Base-by-base conservation (phyloP, 768 basidiomycete species). In the Candolleomyces aberdarensis region DNA sequence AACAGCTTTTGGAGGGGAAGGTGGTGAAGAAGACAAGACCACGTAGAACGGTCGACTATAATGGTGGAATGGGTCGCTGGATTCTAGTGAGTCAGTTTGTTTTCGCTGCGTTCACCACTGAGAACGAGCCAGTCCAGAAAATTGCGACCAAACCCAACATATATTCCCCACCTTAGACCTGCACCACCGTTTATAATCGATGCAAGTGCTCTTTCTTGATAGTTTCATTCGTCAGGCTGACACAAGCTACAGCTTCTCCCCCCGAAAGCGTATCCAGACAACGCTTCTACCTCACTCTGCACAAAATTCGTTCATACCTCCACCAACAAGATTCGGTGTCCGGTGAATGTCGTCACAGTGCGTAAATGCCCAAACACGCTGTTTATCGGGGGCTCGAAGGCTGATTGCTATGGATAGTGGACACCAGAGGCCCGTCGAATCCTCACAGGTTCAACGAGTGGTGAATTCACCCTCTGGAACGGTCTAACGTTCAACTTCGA, bases 401-500 rank as follows among this genome's bases (percentile, higher is more conserved):
- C 36, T 9, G 44, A 39, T 39, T 32, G 41, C 58, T 49, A 58
- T n/a, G 8, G 20, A 47, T 64, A 98, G 94, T 99, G 96, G 94
- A 98, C 96, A 17, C 97, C 97, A 1, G 96, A 98, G 76, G 94
- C 89, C 58, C 84, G 97, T 36, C 87, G 97, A 2, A 82, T 98
- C 20, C 77, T 98, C 51, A 98, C 97, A 3, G 97, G 97, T 17
- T 96, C 95, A 11, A 94, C 95, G 20, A 94, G 91, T 63, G 97
- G 97, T 50, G 97, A 98, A 76, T 98, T 99, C 75, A 98, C 96
- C 0, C 83, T 98, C 6, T 98, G 97, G 97, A 99, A 99, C 66
- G 96, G 96, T 29, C 82, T 96, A 22, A 98, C 97, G 0, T 99
- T 98, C 86, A 99, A 98, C 76, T 99, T 98, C 70, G 97, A 99